Percentiles rank a stretch among this genome's conserved stretches.
These are phyloP conservation scores for Graphiopsis chlorocephala DNA, from an alignment of 2,329 filamentous ascomycete species.

Conservation along the genomic window DNA sequence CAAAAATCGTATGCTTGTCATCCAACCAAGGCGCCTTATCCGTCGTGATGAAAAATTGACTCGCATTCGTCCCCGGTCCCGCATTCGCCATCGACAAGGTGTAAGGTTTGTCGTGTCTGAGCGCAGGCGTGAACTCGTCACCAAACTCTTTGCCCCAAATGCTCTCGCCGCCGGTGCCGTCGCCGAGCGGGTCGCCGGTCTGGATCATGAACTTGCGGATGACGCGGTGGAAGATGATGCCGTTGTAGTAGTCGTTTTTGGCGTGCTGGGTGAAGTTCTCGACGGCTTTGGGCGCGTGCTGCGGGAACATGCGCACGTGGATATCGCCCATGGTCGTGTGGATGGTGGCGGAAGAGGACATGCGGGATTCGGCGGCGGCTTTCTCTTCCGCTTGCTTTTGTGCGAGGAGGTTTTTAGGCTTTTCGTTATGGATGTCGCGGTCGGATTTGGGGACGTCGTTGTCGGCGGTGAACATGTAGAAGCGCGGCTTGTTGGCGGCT, in stretches of 20 bases:
- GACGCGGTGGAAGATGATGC: conserved; percentile 93
- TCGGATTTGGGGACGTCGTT: conserved; percentile 76
- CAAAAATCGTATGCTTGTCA: conserved; percentile 94
- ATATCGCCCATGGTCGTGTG: conserved; percentile 96
- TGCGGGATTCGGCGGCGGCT: conserved; percentile 64
- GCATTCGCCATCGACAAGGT: conserved; percentile 98
- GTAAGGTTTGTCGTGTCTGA: conserved; percentile 94
- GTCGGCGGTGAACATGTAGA: conserved; percentile 98
- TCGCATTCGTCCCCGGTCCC: conserved; percentile 90
- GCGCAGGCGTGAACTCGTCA: conserved; percentile 79
- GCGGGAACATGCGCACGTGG: conserved; percentile 86
- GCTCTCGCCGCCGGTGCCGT: conserved; percentile 84
- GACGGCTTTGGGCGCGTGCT: conserved; percentile 87
- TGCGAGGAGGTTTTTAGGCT: conserved; percentile 62
- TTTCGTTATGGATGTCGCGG: conserved; percentile 93
- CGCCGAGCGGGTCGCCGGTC: conserved; percentile 78
- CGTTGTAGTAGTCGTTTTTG: conserved; percentile 91
- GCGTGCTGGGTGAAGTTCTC: conserved; percentile 97
- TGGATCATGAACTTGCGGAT: conserved; percentile 99
- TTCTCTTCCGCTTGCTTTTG: conserved; percentile 51
- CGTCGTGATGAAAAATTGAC: conserved; percentile 97
- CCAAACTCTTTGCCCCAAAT: conserved; percentile 92
- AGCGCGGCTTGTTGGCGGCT: conserved; percentile 80
- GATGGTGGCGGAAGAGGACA: conserved; percentile 75
- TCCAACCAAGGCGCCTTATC: conserved; percentile 97